These are phyloP conservation scores for Arxiozyma telluris DNA, from an alignment of 1,139 yeast genomes.

Conservation along the genomic window DNA sequence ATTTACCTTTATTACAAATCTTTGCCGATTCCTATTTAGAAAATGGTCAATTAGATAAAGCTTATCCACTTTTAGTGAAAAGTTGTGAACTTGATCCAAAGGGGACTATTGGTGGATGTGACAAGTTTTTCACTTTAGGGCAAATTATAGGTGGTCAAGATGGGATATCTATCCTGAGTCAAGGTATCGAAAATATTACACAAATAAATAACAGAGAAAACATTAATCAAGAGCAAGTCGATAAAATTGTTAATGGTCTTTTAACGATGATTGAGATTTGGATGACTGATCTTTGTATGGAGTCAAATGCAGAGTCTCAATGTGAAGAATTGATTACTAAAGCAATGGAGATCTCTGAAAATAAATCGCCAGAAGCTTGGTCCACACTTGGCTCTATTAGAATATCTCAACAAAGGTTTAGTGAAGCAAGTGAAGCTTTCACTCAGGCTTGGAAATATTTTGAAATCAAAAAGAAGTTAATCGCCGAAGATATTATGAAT, in stretches of 20 bases:
- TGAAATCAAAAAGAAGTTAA: slow-evolving; percentile 39
- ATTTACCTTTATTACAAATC: slow-evolving; percentile 34
- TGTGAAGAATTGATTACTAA: slow-evolving; percentile 67
- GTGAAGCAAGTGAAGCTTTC: slow-evolving; percentile 68
- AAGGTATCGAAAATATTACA: slow-evolving; percentile 46
- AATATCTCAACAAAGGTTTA: slow-evolving; percentile 71
- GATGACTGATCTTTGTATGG: slow-evolving; percentile 99
- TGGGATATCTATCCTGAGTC: slow-evolving; percentile 58
- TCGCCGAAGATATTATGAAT: slow-evolving; percentile 36
- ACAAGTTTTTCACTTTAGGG: slow-evolving; percentile 82
- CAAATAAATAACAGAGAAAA: slow-evolving; percentile 28
- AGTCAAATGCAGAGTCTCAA: slow-evolving; percentile 69
- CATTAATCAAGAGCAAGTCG: slow-evolving; percentile 30
- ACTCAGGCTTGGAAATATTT: slow-evolving; percentile 67
- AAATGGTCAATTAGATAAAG: slow-evolving; percentile 66
- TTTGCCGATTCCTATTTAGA: slow-evolving; percentile 76
- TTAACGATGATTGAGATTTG: slow-evolving; percentile 89
- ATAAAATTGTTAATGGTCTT: slow-evolving; percentile 59
- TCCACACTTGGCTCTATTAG: slow-evolving; percentile 78
- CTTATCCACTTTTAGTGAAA: slow-evolving; percentile 52
- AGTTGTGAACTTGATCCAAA: slow-evolving; percentile 65
- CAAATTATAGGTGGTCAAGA: slow-evolving; percentile 79
- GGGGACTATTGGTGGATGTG: slow-evolving; percentile 53
- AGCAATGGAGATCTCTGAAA: slow-evolving; percentile 52
- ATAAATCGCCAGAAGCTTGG: slow-evolving; percentile 66